phyloP scores from a whole-genome alignment of 768 basidiomycete genomes.

The Tricholoma saponaceum region DNA sequence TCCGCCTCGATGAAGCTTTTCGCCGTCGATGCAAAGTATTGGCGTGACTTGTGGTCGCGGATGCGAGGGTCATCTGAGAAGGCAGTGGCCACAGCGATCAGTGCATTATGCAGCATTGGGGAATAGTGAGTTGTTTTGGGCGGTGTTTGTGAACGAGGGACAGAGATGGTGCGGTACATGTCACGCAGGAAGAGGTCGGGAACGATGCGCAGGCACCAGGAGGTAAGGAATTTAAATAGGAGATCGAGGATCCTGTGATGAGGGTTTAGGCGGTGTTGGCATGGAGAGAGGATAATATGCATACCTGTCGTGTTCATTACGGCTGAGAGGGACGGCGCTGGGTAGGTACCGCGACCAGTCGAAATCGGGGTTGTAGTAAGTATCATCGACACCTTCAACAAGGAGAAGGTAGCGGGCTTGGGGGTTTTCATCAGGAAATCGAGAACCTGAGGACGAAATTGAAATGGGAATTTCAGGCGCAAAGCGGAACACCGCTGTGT shows the following conservation, averaged over 20 bases:
- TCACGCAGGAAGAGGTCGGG: constrained; percentile 46
- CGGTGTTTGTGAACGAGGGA: constrained; percentile 30
- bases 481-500: constrained; percentile 40
- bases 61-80: constrained; percentile 42
- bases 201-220: constrained; percentile 47
- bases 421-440: constrained; percentile 35
- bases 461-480: constrained; percentile 20
- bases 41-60: constrained; percentile 37
- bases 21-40: constrained; percentile 37
- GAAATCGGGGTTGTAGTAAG: constrained; percentile 40
- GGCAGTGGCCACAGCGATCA: constrained; percentile 42
- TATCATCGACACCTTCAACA: constrained; percentile 34
- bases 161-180: constrained; percentile 38
- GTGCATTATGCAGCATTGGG: constrained; percentile 68
- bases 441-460: constrained; percentile 20
- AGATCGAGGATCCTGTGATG: constrained; percentile 37
- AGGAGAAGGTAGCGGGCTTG: constrained; percentile 37
- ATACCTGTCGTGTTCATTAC: constrained; percentile 42
- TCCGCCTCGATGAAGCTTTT: constrained; percentile 45
- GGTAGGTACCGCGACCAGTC: constrained; percentile 50
- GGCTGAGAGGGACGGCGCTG: constrained; percentile 34
- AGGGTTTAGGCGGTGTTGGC: not conserved
- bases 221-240: constrained; percentile 44
- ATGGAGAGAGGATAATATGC: constrained; percentile 6
- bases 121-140: constrained; percentile 59